phyloP scores from a whole-genome alignment of 1,139 yeast genomes.

The Diutina sp. region DNA sequence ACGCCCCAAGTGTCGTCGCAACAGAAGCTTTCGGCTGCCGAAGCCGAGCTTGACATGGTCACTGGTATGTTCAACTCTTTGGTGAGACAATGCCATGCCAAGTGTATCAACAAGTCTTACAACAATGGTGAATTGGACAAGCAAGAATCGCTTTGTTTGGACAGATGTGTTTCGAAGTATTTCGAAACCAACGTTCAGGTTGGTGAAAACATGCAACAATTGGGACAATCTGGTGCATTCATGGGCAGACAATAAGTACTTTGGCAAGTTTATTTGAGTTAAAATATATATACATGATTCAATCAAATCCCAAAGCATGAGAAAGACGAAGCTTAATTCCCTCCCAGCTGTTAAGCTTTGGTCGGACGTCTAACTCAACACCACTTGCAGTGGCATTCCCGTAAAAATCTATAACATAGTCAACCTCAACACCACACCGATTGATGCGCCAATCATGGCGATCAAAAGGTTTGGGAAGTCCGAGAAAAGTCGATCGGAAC shows the following conservation, averaged over 20 bases:
- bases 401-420: slow-evolving; percentile 90
- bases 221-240: slow-evolving; percentile 47
- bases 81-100: slow-evolving; percentile 75
- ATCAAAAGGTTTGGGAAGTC: slow-evolving; percentile 77
- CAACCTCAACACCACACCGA: slow-evolving; percentile 73
- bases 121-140: slow-evolving; percentile 68
- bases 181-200: slow-evolving; percentile 94
- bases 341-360: slow-evolving; percentile 70
- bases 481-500: slow-evolving; percentile 45
- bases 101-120: slow-evolving; percentile 65
- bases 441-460: slow-evolving; percentile 94
- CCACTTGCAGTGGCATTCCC: slow-evolving; percentile 29
- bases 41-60: slow-evolving; percentile 93
- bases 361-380: slow-evolving; percentile 81
- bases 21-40: slow-evolving; percentile 61
- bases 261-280: not conserved
- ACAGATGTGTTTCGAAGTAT: slow-evolving; percentile 94
- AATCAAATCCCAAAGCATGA: slow-evolving; percentile 39
- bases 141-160: slow-evolving; percentile 83
- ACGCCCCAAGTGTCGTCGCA: slow-evolving; percentile 63
- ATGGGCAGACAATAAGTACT: slow-evolving; percentile 33
- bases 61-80: slow-evolving; percentile 92
- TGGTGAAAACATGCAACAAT: slow-evolving; percentile 78
- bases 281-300: not conserved
- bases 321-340: slow-evolving; percentile 60